Conservation (phyloP, 352 stramenopile genomes). For the Blastocystis sp. region DNA sequence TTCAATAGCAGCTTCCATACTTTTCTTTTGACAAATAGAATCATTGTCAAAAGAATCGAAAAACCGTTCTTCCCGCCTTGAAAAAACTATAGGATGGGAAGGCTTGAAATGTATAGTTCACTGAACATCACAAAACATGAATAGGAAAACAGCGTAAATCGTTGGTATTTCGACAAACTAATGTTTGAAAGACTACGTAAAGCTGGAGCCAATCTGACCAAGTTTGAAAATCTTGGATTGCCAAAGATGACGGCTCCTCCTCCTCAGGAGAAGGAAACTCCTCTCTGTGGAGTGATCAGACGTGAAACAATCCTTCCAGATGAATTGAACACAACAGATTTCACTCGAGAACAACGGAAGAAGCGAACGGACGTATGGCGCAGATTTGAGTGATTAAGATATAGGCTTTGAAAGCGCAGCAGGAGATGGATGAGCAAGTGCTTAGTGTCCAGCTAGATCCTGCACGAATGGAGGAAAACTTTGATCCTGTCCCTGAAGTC, state of each 20-base stretch:
- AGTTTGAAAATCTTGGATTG: constrained; percentile 61
- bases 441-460: constrained; percentile 56
- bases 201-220: constrained; percentile 14
- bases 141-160: neutral
- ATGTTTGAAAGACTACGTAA: constrained; percentile 60
- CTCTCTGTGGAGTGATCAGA: constrained; percentile 51
- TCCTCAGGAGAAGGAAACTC: constrained; percentile 41
- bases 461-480: constrained; percentile 37
- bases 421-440: constrained; percentile 59
- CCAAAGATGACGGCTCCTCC: neutral
- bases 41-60: neutral
- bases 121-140: neutral
- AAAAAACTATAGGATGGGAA: neutral
- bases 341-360: constrained; percentile 52
- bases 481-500: constrained; percentile 61
- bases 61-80: neutral
- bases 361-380: constrained; percentile 37
- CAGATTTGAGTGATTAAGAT: neutral
- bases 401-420: constrained; percentile 57
- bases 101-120: neutral
- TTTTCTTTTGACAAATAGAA: constrained; percentile 9
- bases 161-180: neutral
- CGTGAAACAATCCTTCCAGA: constrained; percentile 39
- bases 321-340: constrained; percentile 59
- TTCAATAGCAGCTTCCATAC: constrained; percentile 57